Percentiles rank a stretch among this genome's conserved stretches.
phyloP scores from a whole-genome alignment of 73 alveolate species.

The Tetrahymena thermophila region DNA sequence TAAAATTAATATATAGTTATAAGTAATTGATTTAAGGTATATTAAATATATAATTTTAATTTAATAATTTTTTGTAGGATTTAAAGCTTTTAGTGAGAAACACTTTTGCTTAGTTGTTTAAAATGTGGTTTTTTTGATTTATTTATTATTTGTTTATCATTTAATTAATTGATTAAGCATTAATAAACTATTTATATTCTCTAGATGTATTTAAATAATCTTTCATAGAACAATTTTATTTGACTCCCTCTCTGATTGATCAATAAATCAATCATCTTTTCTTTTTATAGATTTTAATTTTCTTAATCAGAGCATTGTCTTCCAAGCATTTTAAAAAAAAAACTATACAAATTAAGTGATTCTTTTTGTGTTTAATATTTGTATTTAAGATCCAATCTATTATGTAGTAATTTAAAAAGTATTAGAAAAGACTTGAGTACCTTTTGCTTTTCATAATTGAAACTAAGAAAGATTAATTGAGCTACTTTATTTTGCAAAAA shows the following conservation, averaged over 20 bases:
- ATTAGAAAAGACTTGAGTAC: background rate
- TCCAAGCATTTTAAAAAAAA: background rate
- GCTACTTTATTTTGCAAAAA: background rate
- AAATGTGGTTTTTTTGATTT: too few relatives aligned
- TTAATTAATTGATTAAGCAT: too few relatives aligned
- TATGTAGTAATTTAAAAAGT: background rate
- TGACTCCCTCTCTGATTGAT: background rate
- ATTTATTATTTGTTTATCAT: too few relatives aligned
- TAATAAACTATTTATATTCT: too few relatives aligned
- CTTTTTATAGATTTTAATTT: background rate
- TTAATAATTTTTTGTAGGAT: too few relatives aligned
- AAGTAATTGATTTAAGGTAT: too few relatives aligned
- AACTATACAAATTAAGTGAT: background rate
- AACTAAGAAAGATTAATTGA: background rate
- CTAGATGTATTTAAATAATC: too few relatives aligned
- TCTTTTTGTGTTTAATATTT: background rate
- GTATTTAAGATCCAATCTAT: background rate
- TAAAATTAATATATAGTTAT: too few relatives aligned
- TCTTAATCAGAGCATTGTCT: background rate
- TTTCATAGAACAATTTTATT: too few relatives aligned
- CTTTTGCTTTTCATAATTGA: background rate
- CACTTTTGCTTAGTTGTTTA: too few relatives aligned
- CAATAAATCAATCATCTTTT: background rate
- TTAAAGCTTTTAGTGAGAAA: too few relatives aligned
- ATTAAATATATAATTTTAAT: too few relatives aligned